phyloP scores from a whole-genome alignment of 192 early-diverging fungal genomes.

The Backusella australiensis region DNA sequence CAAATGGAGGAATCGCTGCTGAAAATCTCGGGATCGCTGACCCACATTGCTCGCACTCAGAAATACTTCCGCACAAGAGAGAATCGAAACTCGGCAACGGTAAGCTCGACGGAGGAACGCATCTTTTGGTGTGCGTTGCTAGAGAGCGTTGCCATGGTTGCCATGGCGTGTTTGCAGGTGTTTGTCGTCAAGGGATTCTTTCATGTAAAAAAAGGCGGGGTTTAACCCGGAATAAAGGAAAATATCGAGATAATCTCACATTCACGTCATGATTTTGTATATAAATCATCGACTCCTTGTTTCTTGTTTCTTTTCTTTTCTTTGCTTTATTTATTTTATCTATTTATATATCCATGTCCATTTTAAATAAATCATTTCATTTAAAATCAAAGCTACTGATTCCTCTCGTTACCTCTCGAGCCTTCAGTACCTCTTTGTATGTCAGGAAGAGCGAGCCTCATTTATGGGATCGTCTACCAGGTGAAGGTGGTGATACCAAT shows the following conservation, averaged over 20 bases:
- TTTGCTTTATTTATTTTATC: not conserved
- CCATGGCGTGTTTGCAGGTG: slow-evolving; percentile 87
- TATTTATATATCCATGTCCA: not conserved
- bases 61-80: slow-evolving; percentile 89
- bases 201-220: slow-evolving; percentile 55
- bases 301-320: not conserved
- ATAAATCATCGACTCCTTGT: not conserved
- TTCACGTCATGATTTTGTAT: not conserved
- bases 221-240: slow-evolving; percentile 29
- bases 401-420: not conserved
- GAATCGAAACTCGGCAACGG: slow-evolving; percentile 88
- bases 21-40: slow-evolving; percentile 59
- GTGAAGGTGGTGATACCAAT: slow-evolving; percentile 17
- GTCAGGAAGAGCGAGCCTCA: not conserved
- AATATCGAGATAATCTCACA: not conserved
- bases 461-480: slow-evolving; percentile 24
- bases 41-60: slow-evolving; percentile 74
- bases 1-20: slow-evolving; percentile 58
- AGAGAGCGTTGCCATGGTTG: slow-evolving; percentile 76
- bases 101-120: slow-evolving; percentile 78
- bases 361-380: slow-evolving; percentile 8
- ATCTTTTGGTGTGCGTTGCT: slow-evolving; percentile 91
- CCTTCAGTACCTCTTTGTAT: not conserved
- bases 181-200: slow-evolving; percentile 93
- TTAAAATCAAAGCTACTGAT: not conserved